Evolutionary conservation across 768 basidiomycete genomes (phyloP).

Genomic region (Tricholoma saponaceum): DNA sequence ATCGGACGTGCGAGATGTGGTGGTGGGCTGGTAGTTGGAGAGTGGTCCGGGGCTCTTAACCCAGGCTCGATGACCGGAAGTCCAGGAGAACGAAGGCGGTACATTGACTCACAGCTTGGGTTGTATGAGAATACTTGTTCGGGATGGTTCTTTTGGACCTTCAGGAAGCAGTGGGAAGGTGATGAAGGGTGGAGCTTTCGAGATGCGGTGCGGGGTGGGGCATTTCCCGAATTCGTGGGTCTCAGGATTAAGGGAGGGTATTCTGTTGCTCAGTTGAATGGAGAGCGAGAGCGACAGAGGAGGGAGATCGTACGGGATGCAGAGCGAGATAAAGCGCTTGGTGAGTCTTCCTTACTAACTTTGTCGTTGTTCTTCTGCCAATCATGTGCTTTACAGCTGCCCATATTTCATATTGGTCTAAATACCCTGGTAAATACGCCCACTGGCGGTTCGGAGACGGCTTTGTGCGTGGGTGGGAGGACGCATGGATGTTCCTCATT

Average conservation of each 20-base stretch:
- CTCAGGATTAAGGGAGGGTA: constrained; percentile 24
- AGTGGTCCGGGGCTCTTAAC: constrained; percentile 78
- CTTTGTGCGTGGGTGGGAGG: constrained; percentile 69
- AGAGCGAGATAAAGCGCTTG: constrained; percentile 26
- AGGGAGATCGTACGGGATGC: constrained; percentile 20
- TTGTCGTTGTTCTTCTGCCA: background rate
- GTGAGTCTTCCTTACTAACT: constrained; percentile 19
- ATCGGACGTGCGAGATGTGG: constrained; percentile 24
- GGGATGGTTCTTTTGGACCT: constrained; percentile 87
- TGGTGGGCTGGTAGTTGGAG: constrained; percentile 59
- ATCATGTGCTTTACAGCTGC: constrained; percentile 20
- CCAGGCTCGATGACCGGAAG: constrained; percentile 46
- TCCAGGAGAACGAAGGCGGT: constrained; percentile 38
- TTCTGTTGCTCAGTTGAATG: background rate
- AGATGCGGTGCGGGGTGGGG: constrained; percentile 58
- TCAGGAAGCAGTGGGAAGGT: constrained; percentile 60
- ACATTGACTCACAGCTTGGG: constrained; percentile 59
- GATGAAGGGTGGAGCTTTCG: constrained; percentile 75
- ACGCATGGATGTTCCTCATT: constrained; percentile 54
- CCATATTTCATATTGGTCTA: constrained; percentile 39
- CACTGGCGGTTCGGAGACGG: constrained; percentile 68
- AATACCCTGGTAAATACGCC: constrained; percentile 54
- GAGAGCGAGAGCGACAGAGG: constrained; percentile 14
- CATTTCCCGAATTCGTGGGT: constrained; percentile 55
- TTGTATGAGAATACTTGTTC: constrained; percentile 60